These are phyloP conservation scores for Scedosporium dehoogii DNA, from an alignment of 2,329 filamentous ascomycete species.

Conservation along the genomic window DNA sequence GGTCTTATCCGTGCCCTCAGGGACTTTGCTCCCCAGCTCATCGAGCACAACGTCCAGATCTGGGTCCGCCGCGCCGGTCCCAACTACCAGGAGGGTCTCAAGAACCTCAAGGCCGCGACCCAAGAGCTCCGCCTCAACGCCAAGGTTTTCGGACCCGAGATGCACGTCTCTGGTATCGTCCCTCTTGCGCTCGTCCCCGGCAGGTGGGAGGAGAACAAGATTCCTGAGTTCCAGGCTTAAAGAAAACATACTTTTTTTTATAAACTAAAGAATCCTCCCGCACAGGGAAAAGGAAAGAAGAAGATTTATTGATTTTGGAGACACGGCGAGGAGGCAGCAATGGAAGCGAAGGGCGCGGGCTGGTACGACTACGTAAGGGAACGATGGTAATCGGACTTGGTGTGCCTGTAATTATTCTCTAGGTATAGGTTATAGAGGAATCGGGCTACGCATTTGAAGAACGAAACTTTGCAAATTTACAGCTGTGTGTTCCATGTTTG, in stretches of 20 bases:
- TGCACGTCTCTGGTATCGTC: slow-evolving; percentile 97
- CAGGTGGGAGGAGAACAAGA: slow-evolving; percentile 51
- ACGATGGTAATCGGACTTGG: not conserved
- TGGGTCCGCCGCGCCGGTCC: slow-evolving; percentile 83
- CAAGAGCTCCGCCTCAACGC: slow-evolving; percentile 76
- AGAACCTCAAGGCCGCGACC: slow-evolving; percentile 98
- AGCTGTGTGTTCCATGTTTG: not conserved
- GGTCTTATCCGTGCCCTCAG: slow-evolving; percentile 94
- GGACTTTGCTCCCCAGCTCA: slow-evolving; percentile 74
- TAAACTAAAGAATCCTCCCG: not conserved
- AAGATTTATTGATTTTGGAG: slow-evolving; percentile 1
- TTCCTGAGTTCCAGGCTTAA: slow-evolving; percentile 52
- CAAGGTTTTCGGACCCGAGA: slow-evolving; percentile 62
- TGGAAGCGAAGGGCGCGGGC: not conserved
- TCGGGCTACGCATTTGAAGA: not conserved
- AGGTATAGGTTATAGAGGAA: not conserved
- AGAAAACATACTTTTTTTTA: slow-evolving; percentile 3
- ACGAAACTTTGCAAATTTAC: not conserved
- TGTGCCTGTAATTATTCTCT: not conserved
- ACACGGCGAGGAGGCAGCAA: not conserved
- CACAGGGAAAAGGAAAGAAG: slow-evolving; percentile 8
- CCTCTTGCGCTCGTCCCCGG: slow-evolving; percentile 71
- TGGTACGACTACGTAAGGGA: slow-evolving; percentile 1
- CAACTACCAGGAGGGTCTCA: slow-evolving; percentile 99
- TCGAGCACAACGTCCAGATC: slow-evolving; percentile 96